Evolutionary conservation across 148 eudicot species (phyloP), one percentile per base, ranked within the genome.

Genomic region (Rhododendron molle): DNA sequence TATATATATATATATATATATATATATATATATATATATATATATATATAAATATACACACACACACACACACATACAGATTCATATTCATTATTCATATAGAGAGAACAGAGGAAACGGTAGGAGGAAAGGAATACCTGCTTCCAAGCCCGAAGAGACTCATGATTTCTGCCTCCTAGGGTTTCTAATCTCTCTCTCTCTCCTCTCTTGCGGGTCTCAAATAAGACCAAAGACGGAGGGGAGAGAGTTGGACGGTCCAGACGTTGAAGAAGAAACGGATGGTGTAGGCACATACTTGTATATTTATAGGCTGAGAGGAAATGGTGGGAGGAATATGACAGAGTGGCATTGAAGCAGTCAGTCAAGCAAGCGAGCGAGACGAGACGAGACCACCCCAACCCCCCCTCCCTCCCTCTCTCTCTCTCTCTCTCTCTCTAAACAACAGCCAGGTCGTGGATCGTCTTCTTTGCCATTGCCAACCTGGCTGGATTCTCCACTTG

Each of bases 111-210:
- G 21, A 56, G 62, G 23, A 56, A 18, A 4, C 4, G 20, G 76
- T 40, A 72, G n/a, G 32, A 32, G 72, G 0, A 71, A 20, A 54
- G 56, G 79, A 83, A 44, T 86, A 90, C 96, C 93, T 92, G 96
- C 91, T 93, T 86, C 94, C 96, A 76, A 93, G 91, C 86, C 96
- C 94, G 46, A 93, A 93, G 81, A 93, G 93, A 89, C 93, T 91
- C 96, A 92, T 93, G 89, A 83, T 90, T 86, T 60, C 71, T 1
- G 2, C 6, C n/a, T 40, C 44, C 44, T 44, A 43, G 81, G 81
- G 56, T 44, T 71, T 38, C 23, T 15, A 34, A 11, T 44, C 54
- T 77, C 52, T 77, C 32, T 67, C 15, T 69, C 74, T 65, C 30
- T n/a, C n/a, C n/a, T n/a, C 74, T 65, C 72, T 5, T 40, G 43